Base-by-base conservation (phyloP, 169 alveolate species). In the Neospora caninum region DNA sequence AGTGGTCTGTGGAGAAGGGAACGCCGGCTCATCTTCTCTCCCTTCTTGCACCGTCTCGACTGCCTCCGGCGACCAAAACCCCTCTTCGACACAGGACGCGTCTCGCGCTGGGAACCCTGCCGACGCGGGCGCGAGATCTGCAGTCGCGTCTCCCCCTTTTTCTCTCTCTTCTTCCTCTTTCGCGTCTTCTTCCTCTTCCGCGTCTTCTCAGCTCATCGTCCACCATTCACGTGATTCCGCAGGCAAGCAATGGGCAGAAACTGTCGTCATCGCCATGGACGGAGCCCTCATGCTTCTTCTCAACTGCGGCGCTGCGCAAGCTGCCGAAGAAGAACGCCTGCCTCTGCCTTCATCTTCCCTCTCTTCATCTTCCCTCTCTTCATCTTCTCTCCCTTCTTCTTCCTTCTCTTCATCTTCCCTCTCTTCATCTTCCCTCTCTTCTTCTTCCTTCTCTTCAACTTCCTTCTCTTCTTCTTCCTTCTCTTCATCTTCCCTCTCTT, bases 171-270 rank as follows among this genome's bases (percentile, higher is more conserved):
- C 18, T 20, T 69, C 82, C 39, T 69, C 82, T 69, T 69, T 20
- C 18, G 4, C 82, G 4, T 69, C 22, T 20, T 69, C 82, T 18
- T 69, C 82, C 16, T 69, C 82, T 9, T 18, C 22, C 7, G 4
- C 82, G 4, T 34, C 82, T 6, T 69, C 39, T 69, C 82, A 31
- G 34, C 82, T 69, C 82, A 49, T 84, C 45, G 42, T 84, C 25
- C 91, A 84, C 43, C 91, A 84, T 41, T 43, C 73, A 27, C 69
- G 91, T 0, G 91, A 84, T 38, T 45, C 91, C 34, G 78, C 43
- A 36, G 69, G 27, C 45, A 84, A 84, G 73, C 91, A 84, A 73
- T 84, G 91, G 91, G 73, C 27, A 18, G 91, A 84, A 38, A 45
- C 91, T 0, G 39, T 84, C 7, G 91, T 84, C 67, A 41, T 84